Evolutionary conservation across 805 yeast species (phyloP), one percentile per base, ranked within the genome.

Genomic region (Ogataea degrootiae): DNA sequence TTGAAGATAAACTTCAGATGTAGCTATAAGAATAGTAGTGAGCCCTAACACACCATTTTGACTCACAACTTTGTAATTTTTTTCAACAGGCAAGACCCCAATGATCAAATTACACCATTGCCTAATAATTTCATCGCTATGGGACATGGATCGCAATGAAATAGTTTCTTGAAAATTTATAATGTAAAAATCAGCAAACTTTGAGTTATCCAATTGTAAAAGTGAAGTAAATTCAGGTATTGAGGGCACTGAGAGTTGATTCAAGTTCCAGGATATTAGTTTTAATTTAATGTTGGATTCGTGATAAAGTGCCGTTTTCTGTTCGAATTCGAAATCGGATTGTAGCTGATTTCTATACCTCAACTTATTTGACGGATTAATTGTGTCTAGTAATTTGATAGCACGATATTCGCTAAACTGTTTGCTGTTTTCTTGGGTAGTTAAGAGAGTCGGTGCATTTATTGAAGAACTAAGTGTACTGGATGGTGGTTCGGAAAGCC

Each of bases 31-130:
- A 8, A 79, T 65, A 2, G 79, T 70, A 31, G 78, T 73, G 35
- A 80, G 59, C 0, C 84, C 86, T 15, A 81, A 61, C 6, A 81
- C 66, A 42, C 80, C 82, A 41, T 72, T 70, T 5, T 74, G 67
- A 14, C 72, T 65, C 1, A 77, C 53, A 12, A 72, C 63, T 15
- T 61, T 50, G 53, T 72, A 76, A 29, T 48, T 55, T 4, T 37
- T 16, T 26, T 61, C 44, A 2, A 43, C 43, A n/a, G 59, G 60
- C 6, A 68, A 55, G 14, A 51, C 38, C 2, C 46, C 37, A 16
- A 63, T 34, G 5, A 72, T 51, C 4, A 51, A 48, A 6, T 52
- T 50, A 14, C 58, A 56, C 76, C 75, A 73, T 38, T 59, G 60
- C 6, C 55, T 59, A 11, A 71, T 63, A 1, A 66, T 58, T 6